These are phyloP conservation scores for Rhodomyrtus tomentosa DNA, from an alignment of 345 rosid genomes.

Conservation along the genomic window DNA sequence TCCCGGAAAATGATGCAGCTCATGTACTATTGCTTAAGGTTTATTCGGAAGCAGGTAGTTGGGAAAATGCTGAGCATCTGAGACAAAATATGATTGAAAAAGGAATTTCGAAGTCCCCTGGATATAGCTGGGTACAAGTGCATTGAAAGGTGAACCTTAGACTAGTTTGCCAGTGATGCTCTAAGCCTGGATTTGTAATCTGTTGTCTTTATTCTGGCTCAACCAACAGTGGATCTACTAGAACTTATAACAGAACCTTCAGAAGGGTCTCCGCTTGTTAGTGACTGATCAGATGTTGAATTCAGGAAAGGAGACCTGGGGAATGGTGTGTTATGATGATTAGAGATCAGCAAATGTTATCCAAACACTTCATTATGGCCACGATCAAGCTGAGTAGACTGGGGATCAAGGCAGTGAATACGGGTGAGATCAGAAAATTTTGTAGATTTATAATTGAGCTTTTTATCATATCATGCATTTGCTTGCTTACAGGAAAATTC, in stretches of 20 bases:
- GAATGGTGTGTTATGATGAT: neutral
- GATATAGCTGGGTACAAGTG: constrained; percentile 20
- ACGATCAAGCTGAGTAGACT: neutral
- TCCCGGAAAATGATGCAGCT: constrained; percentile 21
- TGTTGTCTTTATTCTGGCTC: neutral
- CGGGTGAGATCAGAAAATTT: neutral
- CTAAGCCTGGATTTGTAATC: neutral
- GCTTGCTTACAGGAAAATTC: neutral
- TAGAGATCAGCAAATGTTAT: neutral
- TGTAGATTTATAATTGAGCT: neutral
- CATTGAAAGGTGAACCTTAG: neutral
- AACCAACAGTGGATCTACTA: neutral
- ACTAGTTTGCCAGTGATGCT: neutral
- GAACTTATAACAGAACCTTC: neutral
- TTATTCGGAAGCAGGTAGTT: constrained; percentile 17
- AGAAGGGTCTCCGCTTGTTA: neutral
- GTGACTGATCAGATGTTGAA: neutral
- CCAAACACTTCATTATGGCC: neutral
- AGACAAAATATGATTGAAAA: constrained; percentile 2
- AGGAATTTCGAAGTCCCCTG: constrained; percentile 10
- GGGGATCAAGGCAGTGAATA: neutral
- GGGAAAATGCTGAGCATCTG: constrained; percentile 27
- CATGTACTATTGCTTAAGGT: constrained; percentile 15
- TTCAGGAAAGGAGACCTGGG: neutral
- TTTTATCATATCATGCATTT: neutral